Conservation (phyloP, 179 eudicot genomes). For the Nepenthes alata region DNA sequence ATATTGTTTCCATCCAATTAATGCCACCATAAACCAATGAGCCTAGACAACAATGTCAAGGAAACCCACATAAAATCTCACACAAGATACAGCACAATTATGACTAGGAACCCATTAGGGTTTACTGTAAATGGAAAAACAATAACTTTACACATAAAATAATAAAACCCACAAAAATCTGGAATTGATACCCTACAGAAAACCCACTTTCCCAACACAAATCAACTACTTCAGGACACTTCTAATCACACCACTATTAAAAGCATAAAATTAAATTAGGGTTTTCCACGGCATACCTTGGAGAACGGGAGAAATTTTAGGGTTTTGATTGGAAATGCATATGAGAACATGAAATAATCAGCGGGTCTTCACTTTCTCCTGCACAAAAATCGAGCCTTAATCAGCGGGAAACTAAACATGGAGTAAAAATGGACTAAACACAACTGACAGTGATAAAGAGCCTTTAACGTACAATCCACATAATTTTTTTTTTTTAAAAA, state of each 20-base stretch:
- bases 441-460: too few relatives aligned
- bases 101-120: constrained; percentile 18
- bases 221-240: constrained; percentile 1
- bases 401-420: too few relatives aligned
- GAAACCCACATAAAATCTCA: not conserved
- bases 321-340: not conserved
- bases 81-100: not conserved
- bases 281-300: not conserved
- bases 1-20: too few relatives aligned
- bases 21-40: too few relatives aligned
- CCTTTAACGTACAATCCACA: too few relatives aligned
- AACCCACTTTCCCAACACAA: constrained; percentile 17
- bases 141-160: constrained; percentile 29
- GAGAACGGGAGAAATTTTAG: not conserved
- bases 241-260: not conserved
- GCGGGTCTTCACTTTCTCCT: too few relatives aligned
- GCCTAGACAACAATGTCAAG: too few relatives aligned
- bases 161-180: constrained; percentile 11
- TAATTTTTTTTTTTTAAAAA: too few relatives aligned
- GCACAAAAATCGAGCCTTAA: too few relatives aligned
- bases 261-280: constrained; percentile 1
- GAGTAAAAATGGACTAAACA: too few relatives aligned
- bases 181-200: constrained; percentile 13
- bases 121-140: constrained; percentile 20
- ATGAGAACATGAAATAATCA: not conserved